These are phyloP conservation scores for Entomortierella parvispora DNA, from an alignment of 192 early-diverging fungal genomes.

Conservation along the genomic window DNA sequence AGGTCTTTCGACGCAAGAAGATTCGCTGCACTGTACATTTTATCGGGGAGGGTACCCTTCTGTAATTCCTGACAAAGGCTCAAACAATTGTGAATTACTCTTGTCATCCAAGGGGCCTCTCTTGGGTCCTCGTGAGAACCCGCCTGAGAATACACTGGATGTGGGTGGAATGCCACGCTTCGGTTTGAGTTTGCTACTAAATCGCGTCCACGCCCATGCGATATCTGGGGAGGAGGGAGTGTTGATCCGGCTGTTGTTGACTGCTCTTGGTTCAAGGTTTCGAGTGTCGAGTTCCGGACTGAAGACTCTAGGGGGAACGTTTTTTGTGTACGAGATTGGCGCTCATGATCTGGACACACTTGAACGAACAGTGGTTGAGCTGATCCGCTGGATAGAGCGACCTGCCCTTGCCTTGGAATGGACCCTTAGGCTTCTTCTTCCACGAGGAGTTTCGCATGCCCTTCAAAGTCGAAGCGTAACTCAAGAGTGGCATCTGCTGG, in stretches of 20 bases:
- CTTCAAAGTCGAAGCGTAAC: not conserved
- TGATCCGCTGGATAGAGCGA: slow-evolving; percentile 1
- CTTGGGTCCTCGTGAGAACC: no score
- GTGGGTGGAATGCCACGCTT: no score
- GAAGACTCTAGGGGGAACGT: not conserved
- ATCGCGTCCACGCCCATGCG: not conserved
- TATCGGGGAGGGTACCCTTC: slow-evolving; percentile 25
- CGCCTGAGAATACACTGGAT: no score
- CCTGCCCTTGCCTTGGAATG: not conserved
- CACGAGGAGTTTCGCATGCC: not conserved
- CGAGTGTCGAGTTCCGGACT: not conserved
- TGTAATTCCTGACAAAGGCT: slow-evolving; percentile 13
- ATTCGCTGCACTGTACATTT: not conserved
- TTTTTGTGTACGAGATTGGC: slow-evolving; percentile 20
- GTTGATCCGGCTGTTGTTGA: no score
- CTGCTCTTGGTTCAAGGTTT: not conserved
- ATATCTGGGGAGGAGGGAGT: not conserved
- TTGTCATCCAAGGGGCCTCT: not conserved
- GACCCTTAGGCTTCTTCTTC: not conserved
- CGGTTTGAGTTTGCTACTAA: no score
- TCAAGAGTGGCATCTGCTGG: no score
- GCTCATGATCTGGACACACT: not conserved
- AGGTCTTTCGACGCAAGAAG: not conserved
- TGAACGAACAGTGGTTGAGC: not conserved
- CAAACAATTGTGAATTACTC: not conserved